Percentiles rank a stretch among this genome's conserved stretches.
Conservation (phyloP, 2,329 filamentous ascomycete species). For the Blastomyces gilchristii region DNA sequence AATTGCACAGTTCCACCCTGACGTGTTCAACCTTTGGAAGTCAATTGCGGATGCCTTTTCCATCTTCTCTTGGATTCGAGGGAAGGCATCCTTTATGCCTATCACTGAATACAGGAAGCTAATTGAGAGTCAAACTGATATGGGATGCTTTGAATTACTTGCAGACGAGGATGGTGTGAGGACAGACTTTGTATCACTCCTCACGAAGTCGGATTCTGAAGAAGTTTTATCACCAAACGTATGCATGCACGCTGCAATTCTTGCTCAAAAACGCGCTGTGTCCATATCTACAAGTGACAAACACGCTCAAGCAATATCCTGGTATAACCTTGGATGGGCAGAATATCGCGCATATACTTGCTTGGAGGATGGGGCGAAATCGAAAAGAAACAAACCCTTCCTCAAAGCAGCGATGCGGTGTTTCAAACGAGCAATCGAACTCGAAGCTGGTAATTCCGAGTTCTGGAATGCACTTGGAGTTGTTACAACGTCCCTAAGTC, state of each 20-base stretch:
- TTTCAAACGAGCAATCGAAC: slow-evolving; percentile 91
- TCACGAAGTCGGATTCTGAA: slow-evolving; percentile 24
- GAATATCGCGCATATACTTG: slow-evolving; percentile 72
- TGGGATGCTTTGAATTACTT: slow-evolving; percentile 51
- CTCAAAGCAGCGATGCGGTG: slow-evolving; percentile 73
- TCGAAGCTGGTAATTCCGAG: slow-evolving; percentile 86
- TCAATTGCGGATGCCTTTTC: slow-evolving; percentile 79
- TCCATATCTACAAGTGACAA: slow-evolving; percentile 59
- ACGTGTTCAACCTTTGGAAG: slow-evolving; percentile 94
- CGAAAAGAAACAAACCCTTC: slow-evolving; percentile 48
- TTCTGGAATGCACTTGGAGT: slow-evolving; percentile 97
- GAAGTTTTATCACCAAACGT: slow-evolving; percentile 35
- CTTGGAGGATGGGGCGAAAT: slow-evolving; percentile 45
- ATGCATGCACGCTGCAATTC: slow-evolving; percentile 60
- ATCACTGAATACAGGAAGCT: slow-evolving; percentile 46
- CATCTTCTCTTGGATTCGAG: slow-evolving; percentile 69
- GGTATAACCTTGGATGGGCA: slow-evolving; percentile 94
- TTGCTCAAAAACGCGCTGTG: slow-evolving; percentile 82
- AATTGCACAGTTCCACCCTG: slow-evolving; percentile 50
- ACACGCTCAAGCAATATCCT: slow-evolving; percentile 87
- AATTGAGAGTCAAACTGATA: slow-evolving; percentile 42
- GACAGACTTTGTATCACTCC: slow-evolving; percentile 28
- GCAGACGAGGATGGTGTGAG: slow-evolving; percentile 59
- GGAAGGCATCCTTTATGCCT: slow-evolving; percentile 55
- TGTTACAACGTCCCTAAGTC: slow-evolving; percentile 74